Conservation (phyloP, 2,329 filamentous ascomycete species). For the Boeremia lycopersici region DNA sequence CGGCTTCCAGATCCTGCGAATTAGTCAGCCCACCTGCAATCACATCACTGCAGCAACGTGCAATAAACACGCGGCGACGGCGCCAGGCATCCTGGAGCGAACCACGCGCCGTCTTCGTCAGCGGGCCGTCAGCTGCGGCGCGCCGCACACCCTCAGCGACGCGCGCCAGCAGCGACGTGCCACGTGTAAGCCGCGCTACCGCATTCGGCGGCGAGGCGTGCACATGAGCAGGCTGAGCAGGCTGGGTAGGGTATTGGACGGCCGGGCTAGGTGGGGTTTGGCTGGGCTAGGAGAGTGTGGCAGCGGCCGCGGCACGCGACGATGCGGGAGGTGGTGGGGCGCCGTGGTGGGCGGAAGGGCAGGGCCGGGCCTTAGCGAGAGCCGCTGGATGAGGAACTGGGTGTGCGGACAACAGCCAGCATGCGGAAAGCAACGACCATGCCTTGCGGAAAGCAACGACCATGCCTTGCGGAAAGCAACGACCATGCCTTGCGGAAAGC, state of each 20-base stretch:
- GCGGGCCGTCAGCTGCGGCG: conserved; percentile 3
- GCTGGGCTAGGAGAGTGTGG: conserved; percentile 19
- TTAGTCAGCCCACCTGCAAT: conserved; percentile 35
- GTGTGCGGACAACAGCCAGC: too few species aligned
- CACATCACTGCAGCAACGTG: too few species aligned
- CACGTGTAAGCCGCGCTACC: conserved; percentile 41
- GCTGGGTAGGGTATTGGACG: conserved; percentile 7
- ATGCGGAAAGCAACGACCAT: too few species aligned
- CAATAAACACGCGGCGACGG: background rate
- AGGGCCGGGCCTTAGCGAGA: conserved; percentile 21
- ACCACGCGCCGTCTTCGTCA: too few species aligned
- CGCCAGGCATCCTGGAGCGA: background rate
- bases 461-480: too few species aligned
- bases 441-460: too few species aligned
- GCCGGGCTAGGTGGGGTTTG: conserved; percentile 23
- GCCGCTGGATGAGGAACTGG: conserved; percentile 21
- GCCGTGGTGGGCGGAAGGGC: conserved; percentile 15
- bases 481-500: too few species aligned
- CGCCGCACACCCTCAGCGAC: conserved; percentile 16
- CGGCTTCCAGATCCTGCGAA: conserved; percentile 91
- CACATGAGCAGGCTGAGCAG: conserved; percentile 3
- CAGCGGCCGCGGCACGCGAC: conserved; percentile 2
- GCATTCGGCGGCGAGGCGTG: conserved; percentile 14
- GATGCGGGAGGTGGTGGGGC: conserved; percentile 26
- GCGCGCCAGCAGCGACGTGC: conserved; percentile 39